Percentiles rank a stretch among this genome's conserved stretches.
These are phyloP conservation scores for Penicillium steckii DNA, from an alignment of 495 filamentous ascomycete species.

Conservation along the genomic window DNA sequence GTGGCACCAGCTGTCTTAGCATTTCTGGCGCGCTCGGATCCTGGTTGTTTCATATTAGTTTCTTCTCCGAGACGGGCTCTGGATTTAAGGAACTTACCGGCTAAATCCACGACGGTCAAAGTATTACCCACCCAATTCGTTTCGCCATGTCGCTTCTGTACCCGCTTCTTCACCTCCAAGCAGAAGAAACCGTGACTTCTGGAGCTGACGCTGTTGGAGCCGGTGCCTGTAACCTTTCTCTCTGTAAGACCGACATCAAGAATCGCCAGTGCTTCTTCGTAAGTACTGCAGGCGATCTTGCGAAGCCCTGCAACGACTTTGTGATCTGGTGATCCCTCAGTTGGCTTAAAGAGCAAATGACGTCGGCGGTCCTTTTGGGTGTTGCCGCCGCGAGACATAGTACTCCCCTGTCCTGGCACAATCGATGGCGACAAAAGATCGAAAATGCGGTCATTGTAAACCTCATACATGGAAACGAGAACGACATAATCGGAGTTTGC, in stretches of 20 bases:
- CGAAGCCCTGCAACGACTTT: slow-evolving; percentile 90
- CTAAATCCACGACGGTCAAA: slow-evolving; percentile 88
- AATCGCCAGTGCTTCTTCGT: slow-evolving; percentile 86
- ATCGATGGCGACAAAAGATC: slow-evolving; percentile 71
- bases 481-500: slow-evolving; percentile 80
- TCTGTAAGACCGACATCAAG: slow-evolving; percentile 88
- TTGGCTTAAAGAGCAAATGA: slow-evolving; percentile 82
- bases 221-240: slow-evolving; percentile 84
- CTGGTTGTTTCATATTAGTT: slow-evolving; percentile 29
- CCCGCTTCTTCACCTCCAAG: slow-evolving; percentile 86
- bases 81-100: slow-evolving; percentile 51
- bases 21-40: slow-evolving; percentile 86
- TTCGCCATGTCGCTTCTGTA: slow-evolving; percentile 48
- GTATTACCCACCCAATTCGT: slow-evolving; percentile 75
- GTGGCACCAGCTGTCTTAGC: slow-evolving; percentile 93
- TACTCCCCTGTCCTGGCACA: slow-evolving; percentile 36
- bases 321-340: slow-evolving; percentile 76
- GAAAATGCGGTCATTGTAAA: slow-evolving; percentile 98
- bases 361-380: slow-evolving; percentile 68
- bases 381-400: slow-evolving; percentile 39
- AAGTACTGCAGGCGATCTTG: slow-evolving; percentile 82
- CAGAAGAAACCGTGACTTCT: slow-evolving; percentile 97
- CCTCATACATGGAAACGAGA: slow-evolving; percentile 96
- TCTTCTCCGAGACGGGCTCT: not conserved
- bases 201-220: slow-evolving; percentile 83